Percentiles rank a stretch among this genome's conserved stretches.
Evolutionary conservation across 106 monocot species (phyloP).

Genomic region (Triglochin maritima): DNA sequence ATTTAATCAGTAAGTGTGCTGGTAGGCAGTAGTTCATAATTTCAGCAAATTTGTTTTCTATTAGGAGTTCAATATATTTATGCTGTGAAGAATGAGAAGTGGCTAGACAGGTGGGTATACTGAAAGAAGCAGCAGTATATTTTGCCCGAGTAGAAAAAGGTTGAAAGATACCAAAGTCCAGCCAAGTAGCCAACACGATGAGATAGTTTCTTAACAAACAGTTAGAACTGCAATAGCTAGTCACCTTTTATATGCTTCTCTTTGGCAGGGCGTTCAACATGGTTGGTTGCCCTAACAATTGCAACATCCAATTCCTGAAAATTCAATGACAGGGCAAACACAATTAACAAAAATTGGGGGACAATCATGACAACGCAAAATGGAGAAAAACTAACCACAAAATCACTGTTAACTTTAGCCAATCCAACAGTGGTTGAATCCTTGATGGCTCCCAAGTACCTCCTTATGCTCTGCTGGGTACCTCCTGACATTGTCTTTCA

Average conservation of each 20-base stretch:
- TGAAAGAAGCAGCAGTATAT: too few species aligned
- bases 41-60: too few species aligned
- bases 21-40: too few species aligned
- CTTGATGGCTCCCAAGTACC: constrained; percentile 83
- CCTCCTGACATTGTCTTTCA: constrained; percentile 37
- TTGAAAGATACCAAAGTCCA: too few species aligned
- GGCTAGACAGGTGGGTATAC: too few species aligned
- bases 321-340: background rate
- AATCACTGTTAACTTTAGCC: constrained; percentile 96
- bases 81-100: too few species aligned
- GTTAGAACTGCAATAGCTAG: background rate
- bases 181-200: too few species aligned
- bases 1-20: too few species aligned
- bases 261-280: constrained; percentile 79
- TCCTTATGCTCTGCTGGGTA: constrained; percentile 55
- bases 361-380: background rate
- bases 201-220: too few species aligned
- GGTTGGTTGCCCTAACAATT: constrained; percentile 83
- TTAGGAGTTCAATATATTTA: too few species aligned
- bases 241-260: constrained; percentile 82
- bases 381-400: constrained; percentile 32
- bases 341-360: background rate
- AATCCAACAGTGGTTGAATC: constrained; percentile 81
- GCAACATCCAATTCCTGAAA: constrained; percentile 84
- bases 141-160: too few species aligned